A percentile compares a stretch with the other conserved stretches of the same genome.
Evolutionary conservation across 2,329 filamentous ascomycete species (phyloP).

Genomic region (Capronia americana): DNA sequence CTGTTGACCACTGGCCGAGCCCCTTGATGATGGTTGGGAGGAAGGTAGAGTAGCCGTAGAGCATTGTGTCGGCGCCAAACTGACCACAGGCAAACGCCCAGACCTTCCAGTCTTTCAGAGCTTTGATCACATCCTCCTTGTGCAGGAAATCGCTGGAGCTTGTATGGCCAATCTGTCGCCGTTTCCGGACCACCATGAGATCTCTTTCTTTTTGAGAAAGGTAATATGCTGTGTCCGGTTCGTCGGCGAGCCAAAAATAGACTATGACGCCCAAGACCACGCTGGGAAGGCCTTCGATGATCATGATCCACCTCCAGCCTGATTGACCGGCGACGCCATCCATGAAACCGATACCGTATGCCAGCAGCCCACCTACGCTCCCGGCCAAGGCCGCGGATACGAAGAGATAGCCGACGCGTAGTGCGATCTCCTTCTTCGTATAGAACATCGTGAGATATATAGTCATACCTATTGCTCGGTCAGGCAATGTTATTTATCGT

Average conservation of each 20-base stretch:
- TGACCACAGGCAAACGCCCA: constrained; percentile 73
- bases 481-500: constrained; percentile 13
- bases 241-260: constrained; percentile 56
- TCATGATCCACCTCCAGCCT: constrained; percentile 63
- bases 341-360: constrained; percentile 60
- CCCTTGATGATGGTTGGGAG: constrained; percentile 78
- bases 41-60: constrained; percentile 80
- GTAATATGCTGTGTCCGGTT: constrained; percentile 53
- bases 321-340: constrained; percentile 55
- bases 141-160: constrained; percentile 61
- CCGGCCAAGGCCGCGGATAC: constrained; percentile 59
- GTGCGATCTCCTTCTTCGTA: constrained; percentile 51
- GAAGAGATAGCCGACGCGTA: constrained; percentile 52
- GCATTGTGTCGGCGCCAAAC: constrained; percentile 76
- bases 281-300: constrained; percentile 57
- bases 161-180: constrained; percentile 57
- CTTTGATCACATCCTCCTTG: constrained; percentile 68
- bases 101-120: constrained; percentile 77
- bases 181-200: constrained; percentile 60
- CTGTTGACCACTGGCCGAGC: constrained; percentile 67
- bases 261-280: constrained; percentile 51
- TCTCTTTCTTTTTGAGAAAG: constrained; percentile 56
- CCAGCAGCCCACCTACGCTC: constrained; percentile 60
- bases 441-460: constrained; percentile 58
- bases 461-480: constrained; percentile 54